phyloP scores from a whole-genome alignment of 805 yeast species.

The Wickerhamiella parazyma region DNA sequence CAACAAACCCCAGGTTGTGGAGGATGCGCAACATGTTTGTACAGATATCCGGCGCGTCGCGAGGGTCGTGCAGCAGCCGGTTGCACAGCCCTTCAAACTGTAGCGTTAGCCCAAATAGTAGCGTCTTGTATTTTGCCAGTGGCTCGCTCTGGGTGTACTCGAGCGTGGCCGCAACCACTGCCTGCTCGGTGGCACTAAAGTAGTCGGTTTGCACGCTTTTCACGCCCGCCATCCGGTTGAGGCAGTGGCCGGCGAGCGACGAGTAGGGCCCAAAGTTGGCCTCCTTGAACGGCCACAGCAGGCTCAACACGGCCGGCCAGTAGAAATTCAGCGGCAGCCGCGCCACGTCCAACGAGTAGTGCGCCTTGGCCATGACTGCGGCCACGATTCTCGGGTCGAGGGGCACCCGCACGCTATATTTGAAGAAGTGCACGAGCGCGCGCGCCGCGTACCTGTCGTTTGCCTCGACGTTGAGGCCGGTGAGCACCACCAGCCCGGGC shows the following conservation, averaged over 20 bases:
- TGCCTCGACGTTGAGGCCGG: neutral
- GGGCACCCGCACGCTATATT: neutral
- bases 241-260: slow-evolving; percentile 10
- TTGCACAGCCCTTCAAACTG: slow-evolving; percentile 16
- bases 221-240: neutral
- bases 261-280: slow-evolving; percentile 17
- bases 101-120: slow-evolving; percentile 15
- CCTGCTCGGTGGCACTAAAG: slow-evolving; percentile 6
- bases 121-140: slow-evolving; percentile 6
- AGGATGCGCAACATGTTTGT: slow-evolving; percentile 6
- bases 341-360: slow-evolving; percentile 9
- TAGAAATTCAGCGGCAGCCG: slow-evolving; percentile 8
- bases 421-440: neutral
- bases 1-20: slow-evolving; percentile 17
- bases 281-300: slow-evolving; percentile 6
- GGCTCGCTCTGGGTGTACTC: neutral
- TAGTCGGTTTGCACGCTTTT: neutral
- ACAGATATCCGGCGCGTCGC: slow-evolving; percentile 6
- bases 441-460: neutral
- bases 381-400: neutral
- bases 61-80: slow-evolving; percentile 9
- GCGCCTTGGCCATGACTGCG: slow-evolving; percentile 15
- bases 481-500: neutral
- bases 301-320: neutral
- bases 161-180: slow-evolving; percentile 9